Evolutionary conservation across 2,329 filamentous ascomycete species (phyloP).

Genomic region (Penicillium sp.): DNA sequence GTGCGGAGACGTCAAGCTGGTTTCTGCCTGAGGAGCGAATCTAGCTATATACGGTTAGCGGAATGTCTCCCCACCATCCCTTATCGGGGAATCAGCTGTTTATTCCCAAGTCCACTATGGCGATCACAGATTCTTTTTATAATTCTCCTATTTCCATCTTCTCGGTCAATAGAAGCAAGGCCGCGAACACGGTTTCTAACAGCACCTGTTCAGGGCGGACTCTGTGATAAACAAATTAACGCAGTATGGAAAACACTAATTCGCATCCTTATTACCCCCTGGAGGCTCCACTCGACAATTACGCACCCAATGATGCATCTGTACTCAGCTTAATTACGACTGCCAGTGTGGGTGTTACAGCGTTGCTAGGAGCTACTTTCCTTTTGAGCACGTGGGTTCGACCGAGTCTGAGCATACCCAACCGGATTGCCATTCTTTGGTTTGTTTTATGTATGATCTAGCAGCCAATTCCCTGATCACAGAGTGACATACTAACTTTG

Average conservation of each 20-base stretch:
- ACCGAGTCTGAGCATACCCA: slow-evolving; percentile 57
- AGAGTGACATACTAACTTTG: slow-evolving; percentile 11
- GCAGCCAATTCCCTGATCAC: neutral
- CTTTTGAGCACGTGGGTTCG: slow-evolving; percentile 58
- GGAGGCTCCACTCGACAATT: slow-evolving; percentile 65
- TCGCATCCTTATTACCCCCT: slow-evolving; percentile 74
- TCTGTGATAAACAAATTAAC: neutral
- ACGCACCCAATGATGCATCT: slow-evolving; percentile 68
- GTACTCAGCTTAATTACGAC: slow-evolving; percentile 63
- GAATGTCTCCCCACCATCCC: neutral
- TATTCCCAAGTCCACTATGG: neutral
- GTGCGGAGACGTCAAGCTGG: slow-evolving; percentile 11
- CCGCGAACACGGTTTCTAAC: neutral
- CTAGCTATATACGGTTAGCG: slow-evolving; percentile 11
- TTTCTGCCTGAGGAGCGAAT: slow-evolving; percentile 10
- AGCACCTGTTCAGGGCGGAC: neutral
- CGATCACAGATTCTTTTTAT: neutral
- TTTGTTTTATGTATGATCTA: slow-evolving; percentile 68
- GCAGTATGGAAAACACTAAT: slow-evolving; percentile 6
- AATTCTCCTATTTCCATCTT: neutral
- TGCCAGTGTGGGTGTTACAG: slow-evolving; percentile 62
- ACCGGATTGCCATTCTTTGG: slow-evolving; percentile 71
- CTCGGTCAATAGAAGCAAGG: neutral
- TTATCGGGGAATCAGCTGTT: slow-evolving; percentile 1
- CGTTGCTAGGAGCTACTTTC: slow-evolving; percentile 64